A percentile compares a stretch with the other conserved stretches of the same genome.
Evolutionary conservation across 2,329 filamentous ascomycete species (phyloP).

Genomic region (Orbilia brochopaga): DNA sequence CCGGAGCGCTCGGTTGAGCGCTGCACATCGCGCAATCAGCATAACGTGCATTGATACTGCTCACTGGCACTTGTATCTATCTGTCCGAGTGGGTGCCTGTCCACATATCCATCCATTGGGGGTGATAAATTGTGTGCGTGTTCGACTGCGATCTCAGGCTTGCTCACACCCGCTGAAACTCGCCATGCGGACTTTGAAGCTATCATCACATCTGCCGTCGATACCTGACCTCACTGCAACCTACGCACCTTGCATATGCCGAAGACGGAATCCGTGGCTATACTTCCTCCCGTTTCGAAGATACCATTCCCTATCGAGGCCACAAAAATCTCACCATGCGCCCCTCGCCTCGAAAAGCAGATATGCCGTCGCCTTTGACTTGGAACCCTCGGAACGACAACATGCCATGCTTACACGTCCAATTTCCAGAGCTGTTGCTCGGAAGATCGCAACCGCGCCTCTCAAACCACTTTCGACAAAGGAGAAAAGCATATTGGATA

Average conservation of each 20-base stretch:
- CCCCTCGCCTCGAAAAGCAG: not conserved
- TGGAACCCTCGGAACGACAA: not conserved
- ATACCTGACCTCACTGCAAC: constrained; percentile 13
- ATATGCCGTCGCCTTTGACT: not conserved
- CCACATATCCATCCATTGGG: no score
- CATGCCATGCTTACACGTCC: not conserved
- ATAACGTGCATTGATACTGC: no score
- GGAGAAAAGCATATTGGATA: constrained; percentile 44
- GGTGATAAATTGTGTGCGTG: not conserved
- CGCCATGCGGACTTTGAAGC: constrained; percentile 35
- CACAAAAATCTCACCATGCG: not conserved
- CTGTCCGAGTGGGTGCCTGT: no score
- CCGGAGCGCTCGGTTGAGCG: not conserved
- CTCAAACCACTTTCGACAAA: constrained; percentile 40
- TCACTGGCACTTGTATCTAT: no score
- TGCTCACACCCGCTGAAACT: not conserved
- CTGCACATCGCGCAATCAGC: no score
- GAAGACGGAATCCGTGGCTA: not conserved
- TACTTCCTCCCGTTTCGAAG: not conserved
- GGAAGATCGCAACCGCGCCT: constrained; percentile 26
- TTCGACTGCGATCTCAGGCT: constrained; percentile 8
- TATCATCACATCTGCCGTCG: constrained; percentile 21
- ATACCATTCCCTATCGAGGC: not conserved
- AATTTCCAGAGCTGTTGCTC: not conserved
- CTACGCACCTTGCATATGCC: not conserved